Evolutionary conservation across 306 rosid genomes (phyloP), one percentile per base, ranked within the genome.

Genomic region (Dalbergia cultrata): DNA sequence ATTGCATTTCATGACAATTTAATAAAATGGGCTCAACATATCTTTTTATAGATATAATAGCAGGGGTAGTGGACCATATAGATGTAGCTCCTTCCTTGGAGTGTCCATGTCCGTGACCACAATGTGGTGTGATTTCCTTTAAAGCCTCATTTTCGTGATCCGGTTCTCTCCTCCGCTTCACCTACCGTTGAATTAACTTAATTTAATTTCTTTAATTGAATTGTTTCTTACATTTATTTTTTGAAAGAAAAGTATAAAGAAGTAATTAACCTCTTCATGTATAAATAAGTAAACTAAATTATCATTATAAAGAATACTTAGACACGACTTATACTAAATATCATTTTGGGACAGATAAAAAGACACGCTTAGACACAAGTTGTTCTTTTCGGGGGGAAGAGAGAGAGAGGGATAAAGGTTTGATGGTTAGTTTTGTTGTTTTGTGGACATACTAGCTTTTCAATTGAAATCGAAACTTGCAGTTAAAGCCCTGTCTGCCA

Each of bases 41-140:
- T 59, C n/a, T 22, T 22, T 13, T 2, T 22, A 16, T 22, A 10
- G 31, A 16, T 71, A 16, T 56, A 37, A 19, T 62, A 41, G 61
- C 3, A 57, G 76, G 76, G 2, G 65, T 81, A 53, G 67, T 76
- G 82, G 85, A 82, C 76, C 85, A 74, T 67, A 21, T 67, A 58
- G 45, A 45, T 47, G 45, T 81, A 81, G 66, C 3, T 81, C 17
- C 56, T 74, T 67, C n/a, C 19, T 78, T 53, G 74, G 63, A 61
- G 68, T 81, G 80, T 81, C 76, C 70, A 67, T 80, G 76, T 65
- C 75, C 70, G 68, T 58, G 76, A 67, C 61, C 64, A 67, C 35
- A 50, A 66, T 82, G 85, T 52, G 85, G 53, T 41, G 85, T 69
- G 82, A 72, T 76, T 72, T 76, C 74, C 67, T 50, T 61, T 62